These are phyloP conservation scores for Salix suchowensis DNA, from an alignment of 345 rosid genomes.

Conservation along the genomic window DNA sequence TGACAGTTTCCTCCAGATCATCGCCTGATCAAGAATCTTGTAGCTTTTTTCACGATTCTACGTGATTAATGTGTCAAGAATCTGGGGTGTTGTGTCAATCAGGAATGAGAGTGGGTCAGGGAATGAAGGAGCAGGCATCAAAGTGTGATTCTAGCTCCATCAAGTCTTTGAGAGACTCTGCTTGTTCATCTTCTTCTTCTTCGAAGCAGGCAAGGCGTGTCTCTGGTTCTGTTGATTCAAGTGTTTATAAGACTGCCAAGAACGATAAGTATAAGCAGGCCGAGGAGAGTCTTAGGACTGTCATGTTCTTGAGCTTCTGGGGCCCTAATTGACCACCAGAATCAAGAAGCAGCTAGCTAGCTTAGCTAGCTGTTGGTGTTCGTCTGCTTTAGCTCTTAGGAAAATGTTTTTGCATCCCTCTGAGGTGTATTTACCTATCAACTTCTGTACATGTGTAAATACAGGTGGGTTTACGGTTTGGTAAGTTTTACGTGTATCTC, in stretches of 20 bases:
- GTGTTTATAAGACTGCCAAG: slow-evolving; percentile 27
- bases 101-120: slow-evolving; percentile 31
- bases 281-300: slow-evolving; percentile 66
- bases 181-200: slow-evolving; percentile 19
- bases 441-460: too few relatives aligned
- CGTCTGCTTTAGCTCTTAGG: too few relatives aligned
- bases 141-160: slow-evolving; percentile 31
- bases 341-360: too few relatives aligned
- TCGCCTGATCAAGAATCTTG: too few relatives aligned
- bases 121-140: slow-evolving; percentile 50
- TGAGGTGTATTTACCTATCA: too few relatives aligned
- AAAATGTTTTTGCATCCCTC: too few relatives aligned
- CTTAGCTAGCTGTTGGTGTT: too few relatives aligned
- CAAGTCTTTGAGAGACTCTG: slow-evolving; percentile 41
- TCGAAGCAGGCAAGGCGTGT: slow-evolving; percentile 43
- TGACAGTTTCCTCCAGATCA: too few relatives aligned
- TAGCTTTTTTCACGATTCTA: neutral
- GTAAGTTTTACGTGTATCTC: too few relatives aligned
- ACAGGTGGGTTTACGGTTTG: too few relatives aligned
- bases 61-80: neutral
- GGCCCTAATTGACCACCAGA: slow-evolving; percentile 40
- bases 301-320: slow-evolving; percentile 87
- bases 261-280: slow-evolving; percentile 44
- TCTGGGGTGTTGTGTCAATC: slow-evolving; percentile 19
- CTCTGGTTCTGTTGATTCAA: slow-evolving; percentile 40